Conservation (phyloP, 805 yeast genomes). For the Ogataea parapolymorpha region DNA sequence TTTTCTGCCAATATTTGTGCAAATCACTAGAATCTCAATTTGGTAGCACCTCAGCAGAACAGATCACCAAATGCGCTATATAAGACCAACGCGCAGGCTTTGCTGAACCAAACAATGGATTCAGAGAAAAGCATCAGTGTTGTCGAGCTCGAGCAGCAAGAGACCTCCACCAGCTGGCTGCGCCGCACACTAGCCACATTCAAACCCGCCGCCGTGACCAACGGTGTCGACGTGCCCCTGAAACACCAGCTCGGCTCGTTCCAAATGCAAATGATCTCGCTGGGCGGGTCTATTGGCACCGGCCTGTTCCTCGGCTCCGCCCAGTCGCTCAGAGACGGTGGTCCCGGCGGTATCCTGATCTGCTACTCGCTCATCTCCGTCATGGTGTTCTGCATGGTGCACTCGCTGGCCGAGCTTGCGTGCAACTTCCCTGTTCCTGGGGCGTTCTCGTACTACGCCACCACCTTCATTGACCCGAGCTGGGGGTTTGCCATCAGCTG, state of each 20-base stretch:
- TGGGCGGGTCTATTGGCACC: constrained; percentile 67
- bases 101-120: background rate
- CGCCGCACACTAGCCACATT: constrained; percentile 23
- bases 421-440: constrained; percentile 63
- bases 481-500: constrained; percentile 64
- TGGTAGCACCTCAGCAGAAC: constrained; percentile 2
- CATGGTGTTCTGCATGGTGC: constrained; percentile 56
- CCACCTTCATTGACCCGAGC: constrained; percentile 57
- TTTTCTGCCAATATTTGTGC: constrained; percentile 7
- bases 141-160: background rate
- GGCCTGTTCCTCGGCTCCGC: constrained; percentile 70
- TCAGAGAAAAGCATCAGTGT: background rate
- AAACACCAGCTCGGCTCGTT: constrained; percentile 28
- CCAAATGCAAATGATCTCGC: constrained; percentile 64
- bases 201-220: constrained; percentile 28
- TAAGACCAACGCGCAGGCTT: background rate
- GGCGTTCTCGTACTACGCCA: constrained; percentile 59
- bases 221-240: constrained; percentile 8
- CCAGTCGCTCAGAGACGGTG: constrained; percentile 53
- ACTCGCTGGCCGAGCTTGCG: constrained; percentile 59
- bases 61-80: background rate
- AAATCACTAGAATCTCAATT: constrained; percentile 3
- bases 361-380: constrained; percentile 53
- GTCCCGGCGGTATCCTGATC: constrained; percentile 61
- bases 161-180: constrained; percentile 12